Conservation (phyloP, 2,329 filamentous ascomycete genomes). For the Aspergillus floridensis region DNA sequence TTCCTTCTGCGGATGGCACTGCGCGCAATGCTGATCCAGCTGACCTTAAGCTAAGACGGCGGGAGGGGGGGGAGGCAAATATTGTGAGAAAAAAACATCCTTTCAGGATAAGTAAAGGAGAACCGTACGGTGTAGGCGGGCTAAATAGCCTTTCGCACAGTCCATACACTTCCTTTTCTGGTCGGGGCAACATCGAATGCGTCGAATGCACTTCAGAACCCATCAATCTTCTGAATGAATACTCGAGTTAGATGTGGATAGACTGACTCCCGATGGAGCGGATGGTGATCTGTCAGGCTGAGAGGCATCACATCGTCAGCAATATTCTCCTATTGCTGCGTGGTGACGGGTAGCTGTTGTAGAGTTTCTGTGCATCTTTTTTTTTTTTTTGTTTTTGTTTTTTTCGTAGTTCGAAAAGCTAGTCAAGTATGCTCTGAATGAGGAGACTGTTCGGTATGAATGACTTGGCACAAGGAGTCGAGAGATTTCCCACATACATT, state of each 20-base stretch:
- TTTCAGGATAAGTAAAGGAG: not conserved
- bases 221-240: not conserved
- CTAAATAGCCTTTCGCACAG: not conserved
- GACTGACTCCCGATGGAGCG: conserved; percentile 4
- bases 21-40: not conserved
- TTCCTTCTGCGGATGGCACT: conserved; percentile 1
- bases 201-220: not conserved
- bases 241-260: not conserved
- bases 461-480: conserved; percentile 1
- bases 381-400: not conserved
- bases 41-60: not conserved
- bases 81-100: not conserved
- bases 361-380: not conserved
- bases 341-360: conserved; percentile 16
- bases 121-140: not conserved
- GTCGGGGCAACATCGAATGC: not conserved
- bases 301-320: conserved; percentile 16
- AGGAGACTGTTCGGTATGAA: not conserved
- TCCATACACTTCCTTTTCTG: not conserved
- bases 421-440: conserved; percentile 10
- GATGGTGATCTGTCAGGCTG: conserved; percentile 18
- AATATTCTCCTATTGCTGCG: conserved; percentile 19
- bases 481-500: not conserved
- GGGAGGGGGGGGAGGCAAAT: not conserved
- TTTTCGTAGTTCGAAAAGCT: not conserved